These are phyloP conservation scores for Colletotrichum camelliae DNA, from an alignment of 2,329 filamentous ascomycete species.

Conservation along the genomic window DNA sequence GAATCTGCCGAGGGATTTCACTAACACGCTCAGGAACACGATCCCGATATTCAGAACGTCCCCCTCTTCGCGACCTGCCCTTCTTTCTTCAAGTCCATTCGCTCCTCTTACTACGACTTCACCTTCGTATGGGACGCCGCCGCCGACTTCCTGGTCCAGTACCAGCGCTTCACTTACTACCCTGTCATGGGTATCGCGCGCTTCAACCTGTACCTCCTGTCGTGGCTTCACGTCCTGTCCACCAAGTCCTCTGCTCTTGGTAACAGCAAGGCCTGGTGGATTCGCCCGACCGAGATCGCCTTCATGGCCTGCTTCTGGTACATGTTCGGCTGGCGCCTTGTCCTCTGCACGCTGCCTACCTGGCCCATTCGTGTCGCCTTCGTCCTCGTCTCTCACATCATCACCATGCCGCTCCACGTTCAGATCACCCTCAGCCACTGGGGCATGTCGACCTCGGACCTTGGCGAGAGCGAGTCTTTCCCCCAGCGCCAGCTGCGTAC, in stretches of 20 bases:
- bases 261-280: slow-evolving; percentile 66
- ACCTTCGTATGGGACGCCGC: slow-evolving; percentile 67
- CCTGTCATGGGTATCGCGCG: slow-evolving; percentile 70
- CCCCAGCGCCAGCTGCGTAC: slow-evolving; percentile 73
- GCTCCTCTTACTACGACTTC: slow-evolving; percentile 70
- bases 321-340: slow-evolving; percentile 69
- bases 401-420: slow-evolving; percentile 72
- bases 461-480: slow-evolving; percentile 70
- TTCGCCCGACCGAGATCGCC: slow-evolving; percentile 68
- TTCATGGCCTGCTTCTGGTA: slow-evolving; percentile 71
- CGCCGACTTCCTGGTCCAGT: slow-evolving; percentile 63
- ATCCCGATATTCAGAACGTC: slow-evolving; percentile 69
- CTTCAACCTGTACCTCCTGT: slow-evolving; percentile 75
- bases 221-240: slow-evolving; percentile 68
- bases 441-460: slow-evolving; percentile 71
- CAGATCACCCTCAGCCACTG: slow-evolving; percentile 77
- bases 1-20: not conserved
- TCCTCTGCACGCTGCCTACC: slow-evolving; percentile 65
- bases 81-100: slow-evolving; percentile 67
- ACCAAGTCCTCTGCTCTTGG: slow-evolving; percentile 61
- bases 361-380: slow-evolving; percentile 64
- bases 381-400: slow-evolving; percentile 67
- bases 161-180: slow-evolving; percentile 73
- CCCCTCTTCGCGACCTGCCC: slow-evolving; percentile 73
- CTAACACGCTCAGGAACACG: slow-evolving; percentile 49